Percentiles rank a stretch among this genome's conserved stretches.
Conservation (phyloP, 2,329 filamentous ascomycete genomes). For the Pseudogymnoascus sp. region DNA sequence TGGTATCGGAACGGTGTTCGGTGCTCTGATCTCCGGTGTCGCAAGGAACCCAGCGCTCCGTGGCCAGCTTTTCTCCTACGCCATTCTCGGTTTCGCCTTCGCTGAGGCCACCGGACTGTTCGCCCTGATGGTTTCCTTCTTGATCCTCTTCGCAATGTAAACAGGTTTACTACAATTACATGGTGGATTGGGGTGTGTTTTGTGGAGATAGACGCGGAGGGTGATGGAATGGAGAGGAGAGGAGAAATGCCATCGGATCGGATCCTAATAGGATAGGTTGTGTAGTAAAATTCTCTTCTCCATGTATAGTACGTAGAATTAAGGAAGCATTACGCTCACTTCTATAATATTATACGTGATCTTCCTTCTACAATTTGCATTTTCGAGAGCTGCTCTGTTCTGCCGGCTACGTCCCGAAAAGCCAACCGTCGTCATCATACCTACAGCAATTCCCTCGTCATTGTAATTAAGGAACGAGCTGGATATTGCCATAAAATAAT, state of each 20-base stretch:
- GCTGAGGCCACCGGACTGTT: constrained; percentile 54
- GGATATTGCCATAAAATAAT: neutral
- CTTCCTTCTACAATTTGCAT: constrained; percentile 3
- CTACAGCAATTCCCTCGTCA: neutral
- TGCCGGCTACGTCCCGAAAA: neutral
- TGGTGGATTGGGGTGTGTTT: neutral
- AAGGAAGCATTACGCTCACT: constrained; percentile 10
- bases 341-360: constrained; percentile 11
- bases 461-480: neutral
- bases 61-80: constrained; percentile 52
- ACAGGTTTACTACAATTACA: constrained; percentile 5
- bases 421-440: neutral
- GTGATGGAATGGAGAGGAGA: constrained; percentile 10
- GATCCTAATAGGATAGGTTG: constrained; percentile 10
- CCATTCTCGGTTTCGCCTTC: constrained; percentile 56
- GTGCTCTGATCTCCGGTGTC: constrained; percentile 44
- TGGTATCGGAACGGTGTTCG: constrained; percentile 46
- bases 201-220: constrained; percentile 7
- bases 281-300: constrained; percentile 11
- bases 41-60: constrained; percentile 47
- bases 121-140: constrained; percentile 40
- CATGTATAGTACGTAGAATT: constrained; percentile 10
- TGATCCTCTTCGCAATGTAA: constrained; percentile 18
- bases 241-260: constrained; percentile 10
- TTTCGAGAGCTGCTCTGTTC: neutral